Conservation (phyloP, 345 rosid species). For the Erysimum cheiranthoides region DNA sequence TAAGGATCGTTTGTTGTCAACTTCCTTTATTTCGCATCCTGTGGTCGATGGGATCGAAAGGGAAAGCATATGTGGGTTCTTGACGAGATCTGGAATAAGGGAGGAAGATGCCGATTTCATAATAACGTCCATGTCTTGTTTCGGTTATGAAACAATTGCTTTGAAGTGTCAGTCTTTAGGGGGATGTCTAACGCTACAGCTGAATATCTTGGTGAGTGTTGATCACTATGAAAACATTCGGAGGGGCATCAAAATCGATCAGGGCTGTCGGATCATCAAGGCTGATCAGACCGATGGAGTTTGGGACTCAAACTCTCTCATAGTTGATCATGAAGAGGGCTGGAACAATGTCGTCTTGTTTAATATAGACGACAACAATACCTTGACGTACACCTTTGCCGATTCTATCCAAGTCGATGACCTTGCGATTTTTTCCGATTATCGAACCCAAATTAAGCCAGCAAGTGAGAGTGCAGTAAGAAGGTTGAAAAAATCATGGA, state of each 20-base stretch:
- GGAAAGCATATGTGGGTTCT: not conserved
- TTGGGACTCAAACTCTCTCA: not conserved
- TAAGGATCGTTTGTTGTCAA: not conserved
- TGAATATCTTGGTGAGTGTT: not conserved
- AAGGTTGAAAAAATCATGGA: not conserved
- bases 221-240: not conserved
- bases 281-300: not conserved
- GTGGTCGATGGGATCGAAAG: not conserved
- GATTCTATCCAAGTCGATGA: not conserved
- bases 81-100: not conserved
- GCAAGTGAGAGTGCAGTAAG: not conserved
- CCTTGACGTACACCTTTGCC: not conserved
- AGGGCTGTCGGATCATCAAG: not conserved
- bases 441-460: not conserved
- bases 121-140: not conserved
- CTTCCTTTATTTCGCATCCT: not conserved
- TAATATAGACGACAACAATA: not conserved
- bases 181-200: not conserved
- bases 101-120: not conserved
- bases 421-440: not conserved
- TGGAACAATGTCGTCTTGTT: not conserved
- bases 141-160: not conserved
- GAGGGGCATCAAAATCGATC: not conserved
- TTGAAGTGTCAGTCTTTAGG: not conserved
- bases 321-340: not conserved